Evolutionary conservation across 2,329 filamentous ascomycete species (phyloP).

Genomic region (Colletotrichum phormii): DNA sequence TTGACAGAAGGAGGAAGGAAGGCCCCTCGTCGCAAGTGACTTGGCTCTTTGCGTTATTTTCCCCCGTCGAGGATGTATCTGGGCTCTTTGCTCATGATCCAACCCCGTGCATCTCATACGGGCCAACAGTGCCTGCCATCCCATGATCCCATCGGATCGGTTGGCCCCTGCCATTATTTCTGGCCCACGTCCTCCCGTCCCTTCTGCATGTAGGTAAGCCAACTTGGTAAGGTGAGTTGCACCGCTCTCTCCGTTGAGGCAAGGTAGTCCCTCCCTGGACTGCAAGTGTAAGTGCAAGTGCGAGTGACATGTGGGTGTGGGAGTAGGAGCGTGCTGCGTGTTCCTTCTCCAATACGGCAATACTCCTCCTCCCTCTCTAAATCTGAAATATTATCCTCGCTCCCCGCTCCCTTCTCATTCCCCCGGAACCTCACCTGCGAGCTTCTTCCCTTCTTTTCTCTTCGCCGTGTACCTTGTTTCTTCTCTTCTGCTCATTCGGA

Average conservation of each 20-base stretch:
- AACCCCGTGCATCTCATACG: not conserved
- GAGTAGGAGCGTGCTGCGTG: not conserved
- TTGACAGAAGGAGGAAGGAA: not conserved
- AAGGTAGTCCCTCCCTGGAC: not conserved
- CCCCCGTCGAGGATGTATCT: not conserved
- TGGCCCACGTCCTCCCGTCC: slow-evolving; percentile 1
- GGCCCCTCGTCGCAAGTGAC: not conserved
- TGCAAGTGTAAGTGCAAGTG: not conserved
- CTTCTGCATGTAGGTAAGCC: not conserved
- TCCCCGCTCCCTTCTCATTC: slow-evolving; percentile 20
- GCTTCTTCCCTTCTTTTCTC: slow-evolving; percentile 28
- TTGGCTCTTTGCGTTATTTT: not conserved
- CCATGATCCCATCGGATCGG: slow-evolving; percentile 23
- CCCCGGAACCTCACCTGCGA: slow-evolving; percentile 10
- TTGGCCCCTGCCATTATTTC: slow-evolving; percentile 11
- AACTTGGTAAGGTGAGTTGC: not conserved
- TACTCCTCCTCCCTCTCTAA: slow-evolving; percentile 16
- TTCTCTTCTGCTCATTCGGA: not conserved
- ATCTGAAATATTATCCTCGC: slow-evolving; percentile 2
- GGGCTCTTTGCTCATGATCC: not conserved
- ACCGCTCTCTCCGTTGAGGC: not conserved
- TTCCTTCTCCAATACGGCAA: slow-evolving; percentile 12
- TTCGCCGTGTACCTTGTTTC: slow-evolving; percentile 2
- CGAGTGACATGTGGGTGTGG: not conserved
- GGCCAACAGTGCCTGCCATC: slow-evolving; percentile 10